These are phyloP conservation scores for Debaryomyces coudertii DNA, from an alignment of 1,139 yeast genomes.

Conservation along the genomic window DNA sequence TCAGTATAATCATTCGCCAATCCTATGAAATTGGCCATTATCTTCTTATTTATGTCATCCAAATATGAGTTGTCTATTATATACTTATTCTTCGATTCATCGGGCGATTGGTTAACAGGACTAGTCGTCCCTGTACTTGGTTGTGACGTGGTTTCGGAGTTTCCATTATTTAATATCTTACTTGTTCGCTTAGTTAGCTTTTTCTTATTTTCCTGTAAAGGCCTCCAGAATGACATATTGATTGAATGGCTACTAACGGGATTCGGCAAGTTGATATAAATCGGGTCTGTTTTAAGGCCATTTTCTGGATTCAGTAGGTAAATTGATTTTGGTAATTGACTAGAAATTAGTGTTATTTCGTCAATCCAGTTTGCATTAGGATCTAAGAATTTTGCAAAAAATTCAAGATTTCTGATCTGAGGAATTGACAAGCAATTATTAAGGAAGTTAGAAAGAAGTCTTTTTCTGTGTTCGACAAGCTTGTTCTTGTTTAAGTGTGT, in stretches of 20 bases:
- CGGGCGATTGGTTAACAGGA: slow-evolving; percentile 3
- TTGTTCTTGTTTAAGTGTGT: slow-evolving; percentile 45
- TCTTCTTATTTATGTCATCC: slow-evolving; percentile 67
- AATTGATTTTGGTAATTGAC: slow-evolving; percentile 47
- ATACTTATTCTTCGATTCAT: slow-evolving; percentile 14
- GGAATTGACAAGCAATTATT: slow-evolving; percentile 70
- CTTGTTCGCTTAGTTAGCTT: slow-evolving; percentile 33
- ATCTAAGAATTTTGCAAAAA: slow-evolving; percentile 77
- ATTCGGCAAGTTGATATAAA: slow-evolving; percentile 66
- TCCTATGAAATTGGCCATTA: slow-evolving; percentile 65
- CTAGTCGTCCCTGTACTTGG: slow-evolving; percentile 16
- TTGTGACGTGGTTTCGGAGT: slow-evolving; percentile 1
- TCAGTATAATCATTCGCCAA: slow-evolving; percentile 70
- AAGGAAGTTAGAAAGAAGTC: slow-evolving; percentile 76
- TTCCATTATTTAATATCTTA: slow-evolving; percentile 13
- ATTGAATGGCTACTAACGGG: slow-evolving; percentile 45
- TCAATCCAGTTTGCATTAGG: slow-evolving; percentile 81
- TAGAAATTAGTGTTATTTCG: slow-evolving; percentile 44
- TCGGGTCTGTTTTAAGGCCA: slow-evolving; percentile 54
- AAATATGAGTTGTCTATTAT: slow-evolving; percentile 47
- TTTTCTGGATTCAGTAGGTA: slow-evolving; percentile 60
- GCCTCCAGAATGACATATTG: slow-evolving; percentile 37
- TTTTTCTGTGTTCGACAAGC: slow-evolving; percentile 64
- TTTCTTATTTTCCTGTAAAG: slow-evolving; percentile 27
- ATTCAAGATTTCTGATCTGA: slow-evolving; percentile 59